These are phyloP conservation scores for Aspergillus wentii DNA, from an alignment of 495 filamentous ascomycete genomes.

Conservation along the genomic window DNA sequence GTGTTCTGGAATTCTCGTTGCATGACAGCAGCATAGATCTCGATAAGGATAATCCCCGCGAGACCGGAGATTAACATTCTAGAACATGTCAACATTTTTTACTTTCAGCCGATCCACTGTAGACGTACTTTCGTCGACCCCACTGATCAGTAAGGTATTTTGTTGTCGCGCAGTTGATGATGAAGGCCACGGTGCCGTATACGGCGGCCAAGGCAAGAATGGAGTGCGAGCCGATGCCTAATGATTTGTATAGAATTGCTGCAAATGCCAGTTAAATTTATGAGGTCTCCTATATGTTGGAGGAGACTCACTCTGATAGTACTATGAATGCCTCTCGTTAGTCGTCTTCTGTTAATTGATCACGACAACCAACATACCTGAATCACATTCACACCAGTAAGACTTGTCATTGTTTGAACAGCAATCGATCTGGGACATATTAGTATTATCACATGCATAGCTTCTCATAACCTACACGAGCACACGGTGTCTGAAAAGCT, in stretches of 20 bases:
- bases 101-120: conserved; percentile 2
- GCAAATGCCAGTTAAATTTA: too few relatives aligned
- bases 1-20: conserved; percentile 52
- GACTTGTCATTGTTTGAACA: conserved; percentile 54
- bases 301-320: conserved; percentile 45
- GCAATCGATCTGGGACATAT: conserved; percentile 39
- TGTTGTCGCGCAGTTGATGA: conserved; percentile 48
- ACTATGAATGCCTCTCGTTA: too few relatives aligned
- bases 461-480: conserved; percentile 32
- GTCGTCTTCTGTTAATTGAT: neutral
- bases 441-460: neutral
- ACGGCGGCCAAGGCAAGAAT: conserved; percentile 53
- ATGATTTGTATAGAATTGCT: conserved; percentile 51
- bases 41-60: conserved; percentile 44
- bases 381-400: conserved; percentile 55
- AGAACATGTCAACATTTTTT: neutral
- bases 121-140: conserved; percentile 50
- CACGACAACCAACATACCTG: conserved; percentile 24
- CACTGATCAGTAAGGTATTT: conserved; percentile 53
- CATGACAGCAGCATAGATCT: conserved; percentile 58
- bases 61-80: conserved; percentile 52
- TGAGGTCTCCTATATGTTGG: too few relatives aligned
- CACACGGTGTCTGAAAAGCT: conserved; percentile 45
- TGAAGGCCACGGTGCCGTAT: conserved; percentile 52
- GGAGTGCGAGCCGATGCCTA: conserved; percentile 45